Evolutionary conservation across 1,284 basidiomycete genomes (phyloP), one percentile per base, ranked within the genome.

Genomic region (Trichosporon sp.): DNA sequence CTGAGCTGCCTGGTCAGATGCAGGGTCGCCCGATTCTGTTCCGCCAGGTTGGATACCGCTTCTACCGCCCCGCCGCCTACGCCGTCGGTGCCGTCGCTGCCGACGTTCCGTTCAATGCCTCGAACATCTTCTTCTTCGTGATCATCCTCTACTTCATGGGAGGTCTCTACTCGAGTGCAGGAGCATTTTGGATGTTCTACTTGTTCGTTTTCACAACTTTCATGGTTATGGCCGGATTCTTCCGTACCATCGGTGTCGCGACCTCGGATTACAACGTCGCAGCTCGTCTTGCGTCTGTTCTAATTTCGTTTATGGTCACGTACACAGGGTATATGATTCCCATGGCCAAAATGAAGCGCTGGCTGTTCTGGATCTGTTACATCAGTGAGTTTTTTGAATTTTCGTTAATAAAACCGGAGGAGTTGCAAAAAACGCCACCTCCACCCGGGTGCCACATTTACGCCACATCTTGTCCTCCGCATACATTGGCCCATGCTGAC

Each of bases 341-440:
- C 83, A 77, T 87, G 8, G 84, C 85, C 68, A 82, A 85, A 64
- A 92, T 95, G 91, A 89, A 91, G 76, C 82, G 89, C 59, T 95
- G 91, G 91, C 77, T 94, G 16, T 91, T 90, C 82, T 93, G 91
- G 91, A 86, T 92, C 52, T 76, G 70, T 65, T 64, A 64, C 59
- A 44, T 64, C 59, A 64, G 40, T 44, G 40, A 44, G 40, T 44
- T 23, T 44, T 40, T n/a, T 40, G n/a, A n/a, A n/a, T n/a, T n/a
- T n/a, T n/a, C n/a, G n/a, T n/a, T n/a, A n/a, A n/a, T n/a, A n/a
- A n/a, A n/a, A n/a, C n/a, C n/a, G n/a, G n/a, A n/a, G n/a, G n/a
- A 10, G 14, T 44, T 10, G 40, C 16, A 23, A 19, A 37, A 19
- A 19, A 37, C 36, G 36, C 40, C 19, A 23, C 40, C 36, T 37